These are phyloP conservation scores for Trichoderma sp. DNA, from an alignment of 2,329 filamentous ascomycete genomes.

Conservation along the genomic window DNA sequence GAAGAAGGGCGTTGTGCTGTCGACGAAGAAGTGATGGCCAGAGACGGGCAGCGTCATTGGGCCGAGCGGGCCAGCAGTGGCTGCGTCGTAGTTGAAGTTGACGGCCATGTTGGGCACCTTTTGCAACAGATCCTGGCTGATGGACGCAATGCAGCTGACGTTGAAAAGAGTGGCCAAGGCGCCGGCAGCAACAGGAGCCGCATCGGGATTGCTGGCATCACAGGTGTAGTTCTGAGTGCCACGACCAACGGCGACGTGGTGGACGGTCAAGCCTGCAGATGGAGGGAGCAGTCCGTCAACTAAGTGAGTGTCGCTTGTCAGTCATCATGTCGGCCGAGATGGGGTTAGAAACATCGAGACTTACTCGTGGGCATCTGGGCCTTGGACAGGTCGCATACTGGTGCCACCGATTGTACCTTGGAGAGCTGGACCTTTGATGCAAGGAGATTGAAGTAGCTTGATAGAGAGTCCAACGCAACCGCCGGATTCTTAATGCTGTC, in stretches of 20 bases:
- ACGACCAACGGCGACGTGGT: conserved; percentile 80
- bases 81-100: conserved; percentile 51
- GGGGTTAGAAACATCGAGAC: conserved; percentile 25
- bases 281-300: conserved; percentile 58
- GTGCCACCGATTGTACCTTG: conserved; percentile 40
- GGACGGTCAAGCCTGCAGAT: conserved; percentile 59
- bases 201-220: conserved; percentile 56
- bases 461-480: conserved; percentile 47
- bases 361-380: conserved; percentile 51
- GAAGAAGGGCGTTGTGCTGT: conserved; percentile 73
- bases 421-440: conserved; percentile 53
- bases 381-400: conserved; percentile 54
- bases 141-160: conserved; percentile 72
- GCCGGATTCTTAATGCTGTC: conserved; percentile 37
- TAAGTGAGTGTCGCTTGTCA: not conserved
- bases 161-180: conserved; percentile 86
- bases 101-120: conserved; percentile 67
- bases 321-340: not conserved
- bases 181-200: conserved; percentile 63
- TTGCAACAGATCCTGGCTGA: conserved; percentile 64
- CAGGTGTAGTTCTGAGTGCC: conserved; percentile 96
- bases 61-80: conserved; percentile 43
- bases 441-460: conserved; percentile 61
- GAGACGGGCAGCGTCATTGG: conserved; percentile 63
- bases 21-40: conserved; percentile 79